phyloP scores from a whole-genome alignment of 495 filamentous ascomycete genomes.

The Trichoderma asperelloides region DNA sequence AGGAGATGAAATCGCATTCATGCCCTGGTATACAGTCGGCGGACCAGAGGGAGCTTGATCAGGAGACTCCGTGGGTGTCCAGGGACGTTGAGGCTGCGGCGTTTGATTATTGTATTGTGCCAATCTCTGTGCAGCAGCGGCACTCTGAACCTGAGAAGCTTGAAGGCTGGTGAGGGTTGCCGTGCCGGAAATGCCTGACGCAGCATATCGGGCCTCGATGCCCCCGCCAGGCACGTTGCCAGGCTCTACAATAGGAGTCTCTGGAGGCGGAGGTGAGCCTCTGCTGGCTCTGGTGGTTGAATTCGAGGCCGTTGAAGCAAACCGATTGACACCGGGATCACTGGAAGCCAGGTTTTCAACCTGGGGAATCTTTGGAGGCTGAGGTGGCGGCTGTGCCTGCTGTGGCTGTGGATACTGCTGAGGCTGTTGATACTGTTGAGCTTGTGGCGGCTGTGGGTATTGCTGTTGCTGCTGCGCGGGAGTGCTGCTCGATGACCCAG shows the following conservation, averaged over 20 bases:
- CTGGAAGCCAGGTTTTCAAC: conserved; percentile 19
- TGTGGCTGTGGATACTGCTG: conserved; percentile 16
- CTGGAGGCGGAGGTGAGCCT: conserved; percentile 89
- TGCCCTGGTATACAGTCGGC: conserved; percentile 86
- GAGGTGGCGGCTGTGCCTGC: neutral
- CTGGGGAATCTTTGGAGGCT: conserved; percentile 20
- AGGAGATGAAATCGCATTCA: conserved; percentile 41
- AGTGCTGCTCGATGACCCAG: neutral
- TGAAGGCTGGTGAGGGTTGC: conserved; percentile 71
- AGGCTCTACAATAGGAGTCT: conserved; percentile 79
- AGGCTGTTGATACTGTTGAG: conserved; percentile 10
- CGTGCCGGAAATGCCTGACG: conserved; percentile 77
- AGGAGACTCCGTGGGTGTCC: conserved; percentile 92
- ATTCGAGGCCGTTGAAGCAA: conserved; percentile 80
- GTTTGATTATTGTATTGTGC: conserved; percentile 55
- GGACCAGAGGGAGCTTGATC: conserved; percentile 85
- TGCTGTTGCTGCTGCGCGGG: conserved; percentile 14
- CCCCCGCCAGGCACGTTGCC: conserved; percentile 60
- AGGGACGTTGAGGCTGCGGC: conserved; percentile 59
- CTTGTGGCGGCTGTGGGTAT: conserved; percentile 11
- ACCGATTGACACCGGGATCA: conserved; percentile 55
- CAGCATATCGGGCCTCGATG: conserved; percentile 85
- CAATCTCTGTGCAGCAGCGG: conserved; percentile 67
- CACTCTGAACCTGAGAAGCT: conserved; percentile 70
- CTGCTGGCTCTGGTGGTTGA: conserved; percentile 88